Percentiles rank a stretch among this genome's conserved stretches.
Conservation (phyloP, 495 filamentous ascomycete genomes). For the Trichocladium uniseriatum region DNA sequence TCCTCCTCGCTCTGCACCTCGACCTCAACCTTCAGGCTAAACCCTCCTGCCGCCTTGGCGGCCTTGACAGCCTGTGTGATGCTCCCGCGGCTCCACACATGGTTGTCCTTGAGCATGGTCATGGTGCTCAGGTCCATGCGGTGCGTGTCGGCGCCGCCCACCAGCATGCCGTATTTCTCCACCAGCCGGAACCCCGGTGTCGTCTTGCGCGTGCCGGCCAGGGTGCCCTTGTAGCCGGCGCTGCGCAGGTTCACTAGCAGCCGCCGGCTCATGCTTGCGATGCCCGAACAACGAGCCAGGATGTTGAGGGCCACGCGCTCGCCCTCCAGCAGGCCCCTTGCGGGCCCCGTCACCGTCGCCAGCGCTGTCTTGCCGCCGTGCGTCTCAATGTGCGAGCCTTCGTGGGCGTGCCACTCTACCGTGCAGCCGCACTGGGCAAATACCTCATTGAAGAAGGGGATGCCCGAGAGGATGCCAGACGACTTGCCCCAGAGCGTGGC, state of each 20-base stretch:
- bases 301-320: conserved; percentile 90
- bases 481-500: conserved; percentile 87
- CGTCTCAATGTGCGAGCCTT: conserved; percentile 56
- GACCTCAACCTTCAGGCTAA: conserved; percentile 89
- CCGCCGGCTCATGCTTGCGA: conserved; percentile 60
- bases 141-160: conserved; percentile 85
- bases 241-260: conserved; percentile 43
- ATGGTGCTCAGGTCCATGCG: conserved; percentile 85
- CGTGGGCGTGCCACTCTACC: conserved; percentile 76
- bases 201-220: conserved; percentile 95
- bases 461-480: conserved; percentile 74
- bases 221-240: conserved; percentile 66
- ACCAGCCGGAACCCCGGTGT: conserved; percentile 92
- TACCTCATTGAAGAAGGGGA: conserved; percentile 93
- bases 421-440: conserved; percentile 82
- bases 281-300: conserved; percentile 83
- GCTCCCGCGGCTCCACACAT: conserved; percentile 79
- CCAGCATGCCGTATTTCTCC: conserved; percentile 95
- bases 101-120: conserved; percentile 99
- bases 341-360: conserved; percentile 81
- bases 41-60: conserved; percentile 77
- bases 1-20: conserved; percentile 82
- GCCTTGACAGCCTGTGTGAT: conserved; percentile 77
- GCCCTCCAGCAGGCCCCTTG: conserved; percentile 76
- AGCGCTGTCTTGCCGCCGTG: conserved; percentile 42